Percentiles rank a stretch among this genome's conserved stretches.
phyloP scores from a whole-genome alignment of 805 yeast genomes.

The Debaryomyces hansenii region DNA sequence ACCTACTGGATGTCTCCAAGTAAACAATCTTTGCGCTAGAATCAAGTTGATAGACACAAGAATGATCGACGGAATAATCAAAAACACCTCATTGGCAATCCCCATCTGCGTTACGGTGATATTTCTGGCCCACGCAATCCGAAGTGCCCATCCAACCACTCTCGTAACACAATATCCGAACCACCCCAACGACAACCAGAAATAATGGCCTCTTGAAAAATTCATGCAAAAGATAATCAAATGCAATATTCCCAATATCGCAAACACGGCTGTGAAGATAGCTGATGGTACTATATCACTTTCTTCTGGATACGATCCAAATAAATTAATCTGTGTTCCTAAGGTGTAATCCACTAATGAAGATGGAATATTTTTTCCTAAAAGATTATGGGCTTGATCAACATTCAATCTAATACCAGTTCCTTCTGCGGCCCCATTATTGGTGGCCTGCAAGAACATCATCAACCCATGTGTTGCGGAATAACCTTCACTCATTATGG shows the following conservation, averaged over 20 bases:
- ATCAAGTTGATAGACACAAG: constrained; percentile 59
- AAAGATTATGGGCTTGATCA: constrained; percentile 24
- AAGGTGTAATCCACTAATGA: constrained; percentile 35
- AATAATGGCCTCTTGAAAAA: constrained; percentile 55
- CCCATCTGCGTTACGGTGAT: constrained; percentile 47
- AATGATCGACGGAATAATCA: constrained; percentile 55
- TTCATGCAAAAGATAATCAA: constrained; percentile 49
- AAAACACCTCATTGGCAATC: constrained; percentile 55
- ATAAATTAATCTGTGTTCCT: constrained; percentile 47
- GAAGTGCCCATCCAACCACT: constrained; percentile 56
- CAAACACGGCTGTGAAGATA: constrained; percentile 53
- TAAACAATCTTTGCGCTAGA: constrained; percentile 69
- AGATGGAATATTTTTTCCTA: constrained; percentile 40
- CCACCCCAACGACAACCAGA: constrained; percentile 54
- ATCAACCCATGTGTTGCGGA: constrained; percentile 29
- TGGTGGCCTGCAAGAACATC: constrained; percentile 19
- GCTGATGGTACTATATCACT: constrained; percentile 60
- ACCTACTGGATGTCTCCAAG: constrained; percentile 74
- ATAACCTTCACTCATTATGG: constrained; percentile 12
- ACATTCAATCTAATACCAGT: constrained; percentile 24
- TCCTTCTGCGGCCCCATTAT: constrained; percentile 25
- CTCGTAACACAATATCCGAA: constrained; percentile 51
- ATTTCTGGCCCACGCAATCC: constrained; percentile 59
- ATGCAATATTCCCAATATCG: constrained; percentile 47
- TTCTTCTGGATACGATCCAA: constrained; percentile 61